Evolutionary conservation across 305 asterid genomes (phyloP).

Genomic region (Fraxinus xanthoxyloides): DNA sequence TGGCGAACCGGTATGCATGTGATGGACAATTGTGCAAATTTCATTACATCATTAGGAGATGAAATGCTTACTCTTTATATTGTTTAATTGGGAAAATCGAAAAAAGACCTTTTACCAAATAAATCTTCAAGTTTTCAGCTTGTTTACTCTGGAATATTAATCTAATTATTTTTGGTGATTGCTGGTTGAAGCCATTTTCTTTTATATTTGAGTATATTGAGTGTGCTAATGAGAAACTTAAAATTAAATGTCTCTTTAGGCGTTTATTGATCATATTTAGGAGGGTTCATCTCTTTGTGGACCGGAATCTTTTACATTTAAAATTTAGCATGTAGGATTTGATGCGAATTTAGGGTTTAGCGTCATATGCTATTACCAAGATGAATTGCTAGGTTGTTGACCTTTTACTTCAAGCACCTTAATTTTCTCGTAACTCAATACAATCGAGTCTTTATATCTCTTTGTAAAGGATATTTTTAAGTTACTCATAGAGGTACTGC

Average conservation of each 20-base stretch:
- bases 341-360: background rate
- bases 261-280: background rate
- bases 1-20: background rate
- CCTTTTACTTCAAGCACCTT: background rate
- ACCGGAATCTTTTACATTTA: background rate
- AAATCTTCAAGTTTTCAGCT: background rate
- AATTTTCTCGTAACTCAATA: background rate
- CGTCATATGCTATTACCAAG: background rate
- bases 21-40: background rate
- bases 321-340: background rate
- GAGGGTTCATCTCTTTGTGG: background rate
- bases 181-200: background rate
- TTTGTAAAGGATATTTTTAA: background rate
- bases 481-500: background rate
- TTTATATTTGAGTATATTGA: background rate
- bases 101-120: background rate
- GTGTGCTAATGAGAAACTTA: background rate
- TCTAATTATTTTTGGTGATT: background rate
- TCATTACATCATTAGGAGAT: background rate
- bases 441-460: background rate
- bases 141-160: background rate
- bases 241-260: background rate
- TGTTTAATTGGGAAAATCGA: background rate
- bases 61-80: background rate
- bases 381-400: background rate